Evolutionary conservation across 805 yeast species (phyloP), one percentile per base, ranked within the genome.

Genomic region (Tetrapisispora pingtungensis): DNA sequence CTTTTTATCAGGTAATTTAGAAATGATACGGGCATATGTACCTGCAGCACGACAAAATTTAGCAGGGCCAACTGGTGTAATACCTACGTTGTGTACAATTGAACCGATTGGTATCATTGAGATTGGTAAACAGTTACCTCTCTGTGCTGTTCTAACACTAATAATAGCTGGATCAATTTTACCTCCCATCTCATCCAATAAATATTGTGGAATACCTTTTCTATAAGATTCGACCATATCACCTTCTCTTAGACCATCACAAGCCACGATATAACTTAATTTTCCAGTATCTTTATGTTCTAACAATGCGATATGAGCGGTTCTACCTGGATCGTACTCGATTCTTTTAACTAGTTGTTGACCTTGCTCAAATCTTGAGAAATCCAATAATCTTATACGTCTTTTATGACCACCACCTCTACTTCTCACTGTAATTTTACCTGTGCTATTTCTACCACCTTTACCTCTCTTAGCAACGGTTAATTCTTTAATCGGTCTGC

Each of bases 321-420:
- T 77, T 71, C 98, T 78, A 57, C 84, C 84, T 40, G 98, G 98
- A 66, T 93, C 98, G 60, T 87, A 87, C 65, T 93, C 98, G 47
- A 93, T 85, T 62, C 98, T 74, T 50, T 80, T 68, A 19, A 93
- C 97, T 28, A 75, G 73, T 55, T 86, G 93, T 36, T 73, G 74
- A 24, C 97, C 97, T 1, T 80, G 66, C 3, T 62, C 73, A 33
- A 62, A 56, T 58, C 98, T 76, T 54, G 71, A 68, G 57, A 80
- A 81, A 65, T 93, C 98, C 19, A 93, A 74, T 30, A 85, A 63
- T 56, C 98, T 77, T 33, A 85, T 73, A 65, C 98, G 78, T 58
- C 90, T 81, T 64, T 84, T 85, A 63, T 84, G 93, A 31, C 97
- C 97, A 57, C 98, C 98, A 62, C 97, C 98, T 64, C 94, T 79